Base-by-base conservation (phyloP, 345 rosid species). In the Arabidopsis suecica region DNA sequence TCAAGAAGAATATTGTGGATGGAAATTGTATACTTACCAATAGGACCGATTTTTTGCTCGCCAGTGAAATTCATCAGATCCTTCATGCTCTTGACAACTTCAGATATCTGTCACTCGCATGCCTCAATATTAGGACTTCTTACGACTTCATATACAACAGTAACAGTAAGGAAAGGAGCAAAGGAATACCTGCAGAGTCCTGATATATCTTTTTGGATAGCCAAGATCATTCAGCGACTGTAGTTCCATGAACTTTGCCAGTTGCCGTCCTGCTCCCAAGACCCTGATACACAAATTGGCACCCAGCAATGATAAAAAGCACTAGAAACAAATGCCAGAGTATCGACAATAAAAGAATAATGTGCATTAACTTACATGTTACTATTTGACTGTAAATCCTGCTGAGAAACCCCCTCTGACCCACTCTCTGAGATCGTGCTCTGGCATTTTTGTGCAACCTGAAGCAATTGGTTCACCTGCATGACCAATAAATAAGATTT, bases 41-140 rank as follows among this genome's bases (percentile, higher is more conserved):
- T 86, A 2, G 97, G 97, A 64, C 99, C 99, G 37, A 71, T 81
- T 81, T 91, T 87, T 60, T 84, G 67, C 42, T 94, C 93, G 49
- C 77, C 73, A 51, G 95, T 87, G 83, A 91, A 88, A 76, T 84
- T 87, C 79, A 91, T 89, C 66, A 94, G 84, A 81, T 90, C 99
- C 84, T 91, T 91, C 99, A 94, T 94, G 86, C 95, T 88, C 81
- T 85, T 90, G 78, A 94, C 96, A 84, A 90, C 96, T 90, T 94
- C 99, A 36, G 95, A 86, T 57, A 88, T 91, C 99, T 91, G 83
- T 54, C 69, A 78, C 64, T 78, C 48, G 61, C 69, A 81, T 40
- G 51, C 49, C 9, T 61, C 16, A 71, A 20, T 33, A 48, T 65
- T 37, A 65, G n/a, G 32, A 37, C 37, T 32, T 54, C 42, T 9